Evolutionary conservation across 495 filamentous ascomycete species (phyloP).

Genomic region (Barbatosphaeria neglecta): DNA sequence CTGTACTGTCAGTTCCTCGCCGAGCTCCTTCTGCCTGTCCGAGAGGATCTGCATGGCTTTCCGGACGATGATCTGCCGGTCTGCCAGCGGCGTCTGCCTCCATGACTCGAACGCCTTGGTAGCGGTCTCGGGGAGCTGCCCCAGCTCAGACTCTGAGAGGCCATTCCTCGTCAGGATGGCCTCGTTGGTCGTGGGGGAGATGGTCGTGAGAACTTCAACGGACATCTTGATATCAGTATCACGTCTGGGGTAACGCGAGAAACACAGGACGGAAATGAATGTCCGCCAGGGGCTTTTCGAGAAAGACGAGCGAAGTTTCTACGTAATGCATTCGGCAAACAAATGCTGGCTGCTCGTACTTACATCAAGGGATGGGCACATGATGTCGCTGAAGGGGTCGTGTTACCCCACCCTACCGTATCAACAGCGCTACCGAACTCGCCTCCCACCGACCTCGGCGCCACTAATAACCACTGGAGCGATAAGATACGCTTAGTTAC

Average conservation of each 20-base stretch:
- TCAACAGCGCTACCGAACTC: not conserved
- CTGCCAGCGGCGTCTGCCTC: conserved; percentile 48
- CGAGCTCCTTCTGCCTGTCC: conserved; percentile 67
- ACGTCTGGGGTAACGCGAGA: not conserved
- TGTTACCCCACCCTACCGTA: not conserved
- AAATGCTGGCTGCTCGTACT: no score
- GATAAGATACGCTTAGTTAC: not conserved
- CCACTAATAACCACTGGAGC: no score
- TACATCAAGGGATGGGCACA: no score
- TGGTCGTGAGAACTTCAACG: conserved; percentile 71
- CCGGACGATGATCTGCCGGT: conserved; percentile 64
- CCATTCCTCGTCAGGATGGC: conserved; percentile 65
- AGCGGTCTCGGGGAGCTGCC: conserved; percentile 51
- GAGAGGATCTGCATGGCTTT: conserved; percentile 59
- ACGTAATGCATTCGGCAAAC: no score
- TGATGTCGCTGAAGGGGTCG: not conserved
- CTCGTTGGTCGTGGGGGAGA: conserved; percentile 77
- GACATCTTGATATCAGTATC: conserved; percentile 45
- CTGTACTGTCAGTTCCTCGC: conserved; percentile 74
- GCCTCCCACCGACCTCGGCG: not conserved
- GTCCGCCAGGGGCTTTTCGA: no score
- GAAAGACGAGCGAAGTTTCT: no score
- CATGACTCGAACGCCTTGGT: conserved; percentile 61
- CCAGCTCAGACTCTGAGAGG: conserved; percentile 52
- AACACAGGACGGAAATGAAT: no score